A percentile compares a stretch with the other conserved stretches of the same genome.
These are phyloP conservation scores for Colletotrichum sp. DNA, from an alignment of 2,329 filamentous ascomycete genomes.

Conservation along the genomic window DNA sequence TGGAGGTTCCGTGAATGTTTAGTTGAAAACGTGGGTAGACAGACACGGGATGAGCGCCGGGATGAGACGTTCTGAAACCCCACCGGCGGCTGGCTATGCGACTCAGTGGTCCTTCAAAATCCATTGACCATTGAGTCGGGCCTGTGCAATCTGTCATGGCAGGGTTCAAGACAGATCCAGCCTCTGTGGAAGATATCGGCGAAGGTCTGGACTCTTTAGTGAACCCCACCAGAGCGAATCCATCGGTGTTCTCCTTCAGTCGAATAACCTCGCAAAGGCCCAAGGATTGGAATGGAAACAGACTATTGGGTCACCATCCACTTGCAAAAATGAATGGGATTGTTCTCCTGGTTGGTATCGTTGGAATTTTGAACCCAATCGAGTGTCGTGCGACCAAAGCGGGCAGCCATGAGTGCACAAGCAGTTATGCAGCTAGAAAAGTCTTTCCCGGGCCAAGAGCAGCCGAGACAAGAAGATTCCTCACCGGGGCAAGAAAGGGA, in stretches of 20 bases:
- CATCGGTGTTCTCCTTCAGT: not conserved
- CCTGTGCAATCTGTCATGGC: not conserved
- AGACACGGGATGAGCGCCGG: conserved; percentile 4
- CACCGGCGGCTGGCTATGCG: not conserved
- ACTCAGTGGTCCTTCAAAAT: not conserved
- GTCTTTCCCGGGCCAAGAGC: not conserved
- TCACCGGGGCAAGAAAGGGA: conserved; percentile 15
- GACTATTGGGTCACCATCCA: not conserved
- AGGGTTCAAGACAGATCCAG: not conserved
- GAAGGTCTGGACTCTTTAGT: not conserved
- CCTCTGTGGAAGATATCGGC: not conserved
- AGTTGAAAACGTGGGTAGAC: not conserved
- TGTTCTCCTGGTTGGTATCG: not conserved
- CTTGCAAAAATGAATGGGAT: not conserved
- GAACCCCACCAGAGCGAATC: not conserved
- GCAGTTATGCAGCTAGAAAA: conserved; percentile 1
- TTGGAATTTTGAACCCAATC: not conserved
- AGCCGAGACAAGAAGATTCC: conserved; percentile 4
- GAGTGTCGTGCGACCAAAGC: not conserved
- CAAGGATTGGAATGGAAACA: not conserved
- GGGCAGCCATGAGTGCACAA: not conserved
- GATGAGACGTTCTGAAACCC: conserved; percentile 1
- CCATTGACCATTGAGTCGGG: not conserved
- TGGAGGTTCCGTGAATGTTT: not conserved
- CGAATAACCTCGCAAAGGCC: not conserved